Conservation (phyloP, 2,329 filamentous ascomycete genomes). For the Geosmithia flava region DNA sequence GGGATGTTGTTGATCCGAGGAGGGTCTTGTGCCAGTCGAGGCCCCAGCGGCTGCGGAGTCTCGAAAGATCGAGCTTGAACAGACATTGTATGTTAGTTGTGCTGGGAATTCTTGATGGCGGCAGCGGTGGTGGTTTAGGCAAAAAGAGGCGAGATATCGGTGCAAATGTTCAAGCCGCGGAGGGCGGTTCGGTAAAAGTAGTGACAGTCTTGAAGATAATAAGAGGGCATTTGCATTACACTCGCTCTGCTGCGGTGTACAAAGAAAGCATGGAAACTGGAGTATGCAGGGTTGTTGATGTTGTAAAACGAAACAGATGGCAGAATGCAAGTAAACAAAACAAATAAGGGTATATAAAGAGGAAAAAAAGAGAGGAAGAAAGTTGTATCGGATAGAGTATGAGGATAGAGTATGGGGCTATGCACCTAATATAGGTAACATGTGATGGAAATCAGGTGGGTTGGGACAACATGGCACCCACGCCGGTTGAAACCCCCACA, state of each 20-base stretch:
- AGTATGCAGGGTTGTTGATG: neutral
- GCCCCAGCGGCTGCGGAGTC: conserved; percentile 59
- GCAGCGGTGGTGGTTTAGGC: conserved; percentile 38
- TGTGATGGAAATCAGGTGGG: neutral
- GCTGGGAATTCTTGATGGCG: neutral
- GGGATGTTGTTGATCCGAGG: conserved; percentile 15
- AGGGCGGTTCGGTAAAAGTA: conserved; percentile 88
- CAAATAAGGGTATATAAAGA: neutral
- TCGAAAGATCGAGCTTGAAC: conserved; percentile 29
- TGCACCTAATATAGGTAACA: neutral
- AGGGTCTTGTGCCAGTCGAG: conserved; percentile 42
- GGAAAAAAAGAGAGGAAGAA: neutral
- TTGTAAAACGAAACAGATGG: neutral
- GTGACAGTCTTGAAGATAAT: conserved; percentile 77
- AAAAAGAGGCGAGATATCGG: conserved; percentile 65
- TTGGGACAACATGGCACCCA: neutral
- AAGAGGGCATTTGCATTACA: conserved; percentile 57
- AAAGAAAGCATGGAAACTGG: neutral
- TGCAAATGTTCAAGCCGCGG: conserved; percentile 74
- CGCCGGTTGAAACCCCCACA: neutral
- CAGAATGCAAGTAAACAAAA: neutral
- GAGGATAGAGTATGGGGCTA: neutral
- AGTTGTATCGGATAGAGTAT: neutral
- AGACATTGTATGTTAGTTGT: conserved; percentile 22
- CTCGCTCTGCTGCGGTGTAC: conserved; percentile 11